Evolutionary conservation across 116 monocot species (phyloP).

Genomic region (Iris pallida): DNA sequence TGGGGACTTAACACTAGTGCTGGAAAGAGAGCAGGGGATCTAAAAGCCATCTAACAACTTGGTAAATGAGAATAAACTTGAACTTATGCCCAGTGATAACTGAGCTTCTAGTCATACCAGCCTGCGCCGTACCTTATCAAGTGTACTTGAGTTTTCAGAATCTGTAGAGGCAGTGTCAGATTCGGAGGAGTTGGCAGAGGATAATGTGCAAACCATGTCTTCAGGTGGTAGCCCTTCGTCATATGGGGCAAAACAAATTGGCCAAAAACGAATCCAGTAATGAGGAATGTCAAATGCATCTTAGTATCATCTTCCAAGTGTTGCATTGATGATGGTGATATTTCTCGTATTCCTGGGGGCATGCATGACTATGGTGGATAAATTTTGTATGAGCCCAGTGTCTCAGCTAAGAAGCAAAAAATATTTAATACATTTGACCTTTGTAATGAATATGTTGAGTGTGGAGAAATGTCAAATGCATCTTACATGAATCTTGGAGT

Average conservation of each 20-base stretch:
- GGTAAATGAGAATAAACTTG: conserved; percentile 14
- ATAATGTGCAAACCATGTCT: not conserved
- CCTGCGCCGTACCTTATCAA: conserved; percentile 7
- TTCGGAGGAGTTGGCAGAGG: conserved; percentile 15
- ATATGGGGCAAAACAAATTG: not conserved
- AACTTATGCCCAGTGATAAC: not conserved
- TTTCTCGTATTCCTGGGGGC: not conserved
- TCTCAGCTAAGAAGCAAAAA: too few species aligned
- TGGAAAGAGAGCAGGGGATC: not conserved
- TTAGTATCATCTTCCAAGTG: conserved; percentile 5
- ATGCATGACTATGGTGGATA: not conserved
- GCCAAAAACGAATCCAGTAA: not conserved
- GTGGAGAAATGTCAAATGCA: too few species aligned
- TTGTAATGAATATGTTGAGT: too few species aligned
- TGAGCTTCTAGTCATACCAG: conserved; percentile 4
- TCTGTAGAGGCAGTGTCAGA: conserved; percentile 12
- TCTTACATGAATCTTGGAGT: too few species aligned
- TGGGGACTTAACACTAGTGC: too few species aligned
- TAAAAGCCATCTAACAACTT: conserved; percentile 3
- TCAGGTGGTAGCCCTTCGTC: conserved; percentile 2
- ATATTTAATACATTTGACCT: too few species aligned
- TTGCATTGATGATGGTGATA: not conserved
- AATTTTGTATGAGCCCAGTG: not conserved
- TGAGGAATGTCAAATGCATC: not conserved
- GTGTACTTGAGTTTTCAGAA: conserved; percentile 8